Percentiles rank a stretch among this genome's conserved stretches.
Conservation (phyloP, 2,329 filamentous ascomycete species). For the Fusarium camptoceras region DNA sequence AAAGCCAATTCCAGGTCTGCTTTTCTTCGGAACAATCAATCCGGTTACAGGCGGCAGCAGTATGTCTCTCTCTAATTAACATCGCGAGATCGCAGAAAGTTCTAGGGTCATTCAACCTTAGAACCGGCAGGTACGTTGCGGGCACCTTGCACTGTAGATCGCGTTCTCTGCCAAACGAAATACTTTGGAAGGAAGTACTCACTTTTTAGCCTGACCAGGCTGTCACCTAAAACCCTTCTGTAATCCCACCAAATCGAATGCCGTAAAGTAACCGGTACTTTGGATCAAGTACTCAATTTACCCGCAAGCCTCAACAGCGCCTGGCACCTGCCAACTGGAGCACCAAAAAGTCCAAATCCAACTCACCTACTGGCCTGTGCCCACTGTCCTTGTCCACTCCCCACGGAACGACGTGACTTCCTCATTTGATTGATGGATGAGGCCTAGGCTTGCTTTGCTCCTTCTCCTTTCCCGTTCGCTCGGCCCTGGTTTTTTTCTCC, state of each 20-base stretch:
- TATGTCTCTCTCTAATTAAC: slow-evolving; percentile 22
- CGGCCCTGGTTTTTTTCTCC: slow-evolving; percentile 45
- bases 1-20: neutral
- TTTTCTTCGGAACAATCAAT: slow-evolving; percentile 12
- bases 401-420: slow-evolving; percentile 44
- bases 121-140: slow-evolving; percentile 16
- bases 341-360: slow-evolving; percentile 21
- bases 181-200: slow-evolving; percentile 33
- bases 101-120: neutral
- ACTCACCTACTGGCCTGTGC: slow-evolving; percentile 38
- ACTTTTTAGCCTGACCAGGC: slow-evolving; percentile 31
- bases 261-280: slow-evolving; percentile 9
- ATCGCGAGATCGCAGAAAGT: slow-evolving; percentile 4
- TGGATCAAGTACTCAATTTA: slow-evolving; percentile 7
- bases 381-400: slow-evolving; percentile 29
- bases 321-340: slow-evolving; percentile 43
- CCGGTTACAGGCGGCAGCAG: slow-evolving; percentile 2
- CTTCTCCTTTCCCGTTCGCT: slow-evolving; percentile 47
- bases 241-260: neutral
- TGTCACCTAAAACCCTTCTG: neutral
- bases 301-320: slow-evolving; percentile 25
- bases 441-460: slow-evolving; percentile 35
- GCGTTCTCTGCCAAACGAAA: slow-evolving; percentile 5
- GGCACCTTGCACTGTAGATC: slow-evolving; percentile 19
- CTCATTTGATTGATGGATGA: slow-evolving; percentile 44